Percentiles rank a stretch among this genome's conserved stretches.
Conservation (phyloP, 805 yeast genomes). For the Yamadazyma insecticola region DNA sequence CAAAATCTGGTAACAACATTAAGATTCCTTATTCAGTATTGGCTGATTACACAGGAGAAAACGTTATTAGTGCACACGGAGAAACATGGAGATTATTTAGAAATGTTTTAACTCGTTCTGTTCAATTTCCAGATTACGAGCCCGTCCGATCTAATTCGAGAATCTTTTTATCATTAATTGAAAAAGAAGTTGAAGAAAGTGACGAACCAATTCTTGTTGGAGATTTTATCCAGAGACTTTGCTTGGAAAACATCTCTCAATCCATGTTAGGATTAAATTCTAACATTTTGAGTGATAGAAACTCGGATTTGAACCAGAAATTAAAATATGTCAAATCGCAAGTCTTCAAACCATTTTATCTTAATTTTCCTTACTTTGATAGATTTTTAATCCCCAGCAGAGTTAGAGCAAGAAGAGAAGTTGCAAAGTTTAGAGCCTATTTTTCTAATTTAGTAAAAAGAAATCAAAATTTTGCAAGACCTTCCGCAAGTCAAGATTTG, state of each 20-base stretch:
- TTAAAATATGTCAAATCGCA: constrained; percentile 45
- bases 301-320: constrained; percentile 31
- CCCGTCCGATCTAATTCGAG: constrained; percentile 37
- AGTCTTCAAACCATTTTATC: constrained; percentile 50
- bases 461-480: constrained; percentile 15
- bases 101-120: constrained; percentile 38
- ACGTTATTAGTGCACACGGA: constrained; percentile 57
- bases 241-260: constrained; percentile 48
- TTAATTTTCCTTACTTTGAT: constrained; percentile 55
- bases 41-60: constrained; percentile 56
- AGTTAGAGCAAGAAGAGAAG: constrained; percentile 38
- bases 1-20: constrained; percentile 56
- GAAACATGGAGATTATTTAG: constrained; percentile 47
- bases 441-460: constrained; percentile 30
- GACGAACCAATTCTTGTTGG: constrained; percentile 18
- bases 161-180: constrained; percentile 6
- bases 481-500: constrained; percentile 38
- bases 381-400: constrained; percentile 46
- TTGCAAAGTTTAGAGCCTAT: constrained; percentile 34
- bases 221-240: constrained; percentile 36
- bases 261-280: constrained; percentile 48
- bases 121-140: constrained; percentile 43
- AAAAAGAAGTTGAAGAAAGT: neutral
- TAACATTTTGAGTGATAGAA: constrained; percentile 26
- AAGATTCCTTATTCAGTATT: constrained; percentile 54